These are phyloP conservation scores for Aureobasidium melanogenum DNA, from an alignment of 2,329 filamentous ascomycete genomes.

Conservation along the genomic window DNA sequence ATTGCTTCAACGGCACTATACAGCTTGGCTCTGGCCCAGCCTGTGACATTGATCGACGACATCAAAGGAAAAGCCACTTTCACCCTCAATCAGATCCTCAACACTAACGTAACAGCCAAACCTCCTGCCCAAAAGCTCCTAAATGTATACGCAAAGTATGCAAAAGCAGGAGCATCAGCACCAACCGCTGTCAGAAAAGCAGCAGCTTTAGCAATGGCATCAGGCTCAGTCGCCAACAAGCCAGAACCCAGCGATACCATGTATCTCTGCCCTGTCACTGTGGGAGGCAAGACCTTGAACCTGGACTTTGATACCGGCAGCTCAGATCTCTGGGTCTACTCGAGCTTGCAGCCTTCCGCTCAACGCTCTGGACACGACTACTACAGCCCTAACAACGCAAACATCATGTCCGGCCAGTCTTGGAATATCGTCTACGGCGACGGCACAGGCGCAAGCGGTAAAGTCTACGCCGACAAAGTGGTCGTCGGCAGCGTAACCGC, in stretches of 20 bases:
- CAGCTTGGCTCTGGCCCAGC: neutral
- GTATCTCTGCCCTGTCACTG: slow-evolving; percentile 46
- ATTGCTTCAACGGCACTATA: neutral
- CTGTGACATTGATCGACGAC: neutral
- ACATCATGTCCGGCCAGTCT: slow-evolving; percentile 40
- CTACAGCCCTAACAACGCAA: slow-evolving; percentile 44
- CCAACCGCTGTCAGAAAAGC: neutral
- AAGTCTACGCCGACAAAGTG: slow-evolving; percentile 59
- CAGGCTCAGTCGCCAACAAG: neutral
- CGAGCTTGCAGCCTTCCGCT: slow-evolving; percentile 43
- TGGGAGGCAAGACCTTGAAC: slow-evolving; percentile 55
- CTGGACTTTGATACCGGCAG: slow-evolving; percentile 65
- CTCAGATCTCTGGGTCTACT: slow-evolving; percentile 63
- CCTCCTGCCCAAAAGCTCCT: neutral
- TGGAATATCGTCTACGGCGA: slow-evolving; percentile 61
- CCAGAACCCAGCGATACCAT: slow-evolving; percentile 4
- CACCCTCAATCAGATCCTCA: neutral
- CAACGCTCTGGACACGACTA: slow-evolving; percentile 47
- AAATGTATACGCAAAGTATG: neutral
- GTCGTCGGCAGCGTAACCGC: slow-evolving; percentile 52
- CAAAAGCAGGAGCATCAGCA: slow-evolving; percentile 1
- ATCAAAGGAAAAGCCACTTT: neutral
- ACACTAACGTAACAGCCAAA: neutral
- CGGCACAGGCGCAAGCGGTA: slow-evolving; percentile 53
- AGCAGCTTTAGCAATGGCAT: neutral